These are phyloP conservation scores for Neurospora pannonica DNA, from an alignment of 495 filamentous ascomycete species.

Conservation along the genomic window DNA sequence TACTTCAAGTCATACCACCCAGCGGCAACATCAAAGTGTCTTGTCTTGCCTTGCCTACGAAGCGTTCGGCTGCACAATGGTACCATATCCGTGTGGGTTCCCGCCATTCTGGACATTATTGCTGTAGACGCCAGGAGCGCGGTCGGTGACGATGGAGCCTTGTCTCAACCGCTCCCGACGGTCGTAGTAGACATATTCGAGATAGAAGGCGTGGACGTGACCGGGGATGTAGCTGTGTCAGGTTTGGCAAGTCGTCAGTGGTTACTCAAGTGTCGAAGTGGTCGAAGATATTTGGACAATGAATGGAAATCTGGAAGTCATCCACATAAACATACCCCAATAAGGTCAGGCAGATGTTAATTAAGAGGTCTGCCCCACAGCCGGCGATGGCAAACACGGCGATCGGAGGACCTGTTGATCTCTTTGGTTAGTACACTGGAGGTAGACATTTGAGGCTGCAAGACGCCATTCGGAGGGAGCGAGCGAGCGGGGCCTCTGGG, in stretches of 20 bases:
- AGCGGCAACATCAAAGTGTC: neutral
- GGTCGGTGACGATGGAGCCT: conserved; percentile 36
- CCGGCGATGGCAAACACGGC: conserved; percentile 33
- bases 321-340: conserved; percentile 23
- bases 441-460: neutral
- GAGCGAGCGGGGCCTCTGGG: neutral
- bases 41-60: neutral
- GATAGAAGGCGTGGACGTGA: conserved; percentile 84
- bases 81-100: conserved; percentile 38
- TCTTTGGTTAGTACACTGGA: neutral
- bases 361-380: conserved; percentile 69
- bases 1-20: neutral
- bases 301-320: neutral
- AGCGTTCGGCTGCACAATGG: conserved; percentile 30
- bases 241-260: no score
- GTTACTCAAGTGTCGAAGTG: no score
- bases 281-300: no score
- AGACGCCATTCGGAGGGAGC: neutral
- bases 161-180: conserved; percentile 48
- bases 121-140: conserved; percentile 71
- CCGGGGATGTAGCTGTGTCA: conserved; percentile 59
- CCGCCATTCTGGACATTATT: conserved; percentile 69
- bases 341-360: conserved; percentile 83
- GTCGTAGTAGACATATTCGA: conserved; percentile 80
- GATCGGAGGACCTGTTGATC: conserved; percentile 30